These are phyloP conservation scores for Fusarium sp. DNA, from an alignment of 2,329 filamentous ascomycete genomes.

Conservation along the genomic window DNA sequence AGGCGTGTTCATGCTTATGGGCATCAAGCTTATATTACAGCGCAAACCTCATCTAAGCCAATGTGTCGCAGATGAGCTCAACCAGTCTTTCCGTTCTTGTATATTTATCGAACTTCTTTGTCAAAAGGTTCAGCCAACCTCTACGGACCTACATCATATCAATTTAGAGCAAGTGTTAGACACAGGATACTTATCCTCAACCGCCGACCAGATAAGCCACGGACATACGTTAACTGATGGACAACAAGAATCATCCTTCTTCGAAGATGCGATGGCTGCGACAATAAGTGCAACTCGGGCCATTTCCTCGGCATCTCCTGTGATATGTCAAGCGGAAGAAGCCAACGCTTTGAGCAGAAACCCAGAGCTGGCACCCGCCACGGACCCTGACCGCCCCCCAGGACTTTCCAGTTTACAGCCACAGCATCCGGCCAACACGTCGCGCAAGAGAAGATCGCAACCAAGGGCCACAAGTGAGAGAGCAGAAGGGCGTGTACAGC, in stretches of 20 bases:
- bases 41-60: background rate
- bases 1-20: constrained; percentile 4
- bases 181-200: background rate
- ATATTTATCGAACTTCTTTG: background rate
- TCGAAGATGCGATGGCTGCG: background rate
- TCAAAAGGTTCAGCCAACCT: background rate
- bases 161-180: background rate
- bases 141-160: background rate
- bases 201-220: background rate
- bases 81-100: background rate
- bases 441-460: background rate
- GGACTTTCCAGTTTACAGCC: background rate
- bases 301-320: background rate
- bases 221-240: background rate
- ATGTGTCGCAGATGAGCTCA: background rate
- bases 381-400: background rate
- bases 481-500: background rate
- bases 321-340: background rate
- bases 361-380: background rate
- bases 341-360: background rate
- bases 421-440: background rate
- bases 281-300: background rate
- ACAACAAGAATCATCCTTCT: background rate
- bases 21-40: background rate
- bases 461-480: background rate